Evolutionary conservation across 2,329 filamentous ascomycete species (phyloP), one percentile per base, ranked within the genome.

Genomic region (Fusarium denticulatum): DNA sequence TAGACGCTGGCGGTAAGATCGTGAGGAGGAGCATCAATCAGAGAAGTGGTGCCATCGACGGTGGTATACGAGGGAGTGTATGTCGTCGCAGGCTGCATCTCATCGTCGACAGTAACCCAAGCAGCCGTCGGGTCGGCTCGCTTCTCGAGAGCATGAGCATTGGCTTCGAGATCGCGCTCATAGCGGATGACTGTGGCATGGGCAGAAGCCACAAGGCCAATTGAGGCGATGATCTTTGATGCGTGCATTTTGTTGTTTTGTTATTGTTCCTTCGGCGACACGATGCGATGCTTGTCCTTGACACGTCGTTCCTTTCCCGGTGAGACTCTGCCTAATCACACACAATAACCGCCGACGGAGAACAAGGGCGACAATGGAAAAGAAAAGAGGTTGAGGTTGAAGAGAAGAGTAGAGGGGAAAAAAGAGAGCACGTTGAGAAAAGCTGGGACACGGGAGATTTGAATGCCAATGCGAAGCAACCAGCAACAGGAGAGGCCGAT

Each of bases 91-190:
- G 87, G 83, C 39, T 80, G 80, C 73, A 85, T 86, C 47, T 86
- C 82, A 57, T 84, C 82, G 77, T 85, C 82, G 68, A 90, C 85
- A 8, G 82, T 83, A 52, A 89, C 85, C 88, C 88, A 90, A 39
- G 85, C 82, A 26, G 83, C 84, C 11, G 84, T 83, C 46, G 81
- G 79, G n/a, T 78, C 78, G 52, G 80, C 75, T 50, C 78, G 73
- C 72, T 76, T 74, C 64, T 75, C 71, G 36, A 79, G 67, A 53
- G 16, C 65, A 7, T 50, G 57, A 43, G 58, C 66, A 46, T 69
- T 53, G 47, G 36, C 61, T 53, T 68, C 59, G 30, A 71, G 40
- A 43, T 66, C 66, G 34, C 64, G 71, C 49, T 75, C 52, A 36
- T 74, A 67, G 61, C 74, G 76, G 34, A 76, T 65, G 67, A 67